Base-by-base conservation (phyloP, 306 rosid genomes). In the Trifolium fragiferum region DNA sequence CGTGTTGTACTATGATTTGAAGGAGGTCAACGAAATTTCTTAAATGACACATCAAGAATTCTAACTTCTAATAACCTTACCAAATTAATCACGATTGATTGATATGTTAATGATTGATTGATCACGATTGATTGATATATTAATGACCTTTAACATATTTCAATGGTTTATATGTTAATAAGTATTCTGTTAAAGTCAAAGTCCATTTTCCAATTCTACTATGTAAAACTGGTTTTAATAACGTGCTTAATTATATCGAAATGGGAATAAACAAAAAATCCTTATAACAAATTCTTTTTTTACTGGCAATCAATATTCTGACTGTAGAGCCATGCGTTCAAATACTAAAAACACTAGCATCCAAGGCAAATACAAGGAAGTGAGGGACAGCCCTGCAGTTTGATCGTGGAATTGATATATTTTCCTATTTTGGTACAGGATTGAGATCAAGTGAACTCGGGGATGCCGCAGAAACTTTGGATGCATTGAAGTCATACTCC, bases 191-290 rank as follows among this genome's bases (percentile, higher is more conserved):
- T n/a, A n/a, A n/a, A n/a, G n/a, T n/a, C n/a, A n/a, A n/a, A n/a
- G n/a, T n/a, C n/a, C n/a, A n/a, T n/a, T n/a, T n/a, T n/a, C n/a
- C n/a, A n/a, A n/a, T n/a, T n/a, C n/a, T n/a, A n/a, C n/a, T n/a
- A n/a, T n/a, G n/a, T n/a, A n/a, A n/a, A n/a, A n/a, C n/a, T n/a
- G n/a, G n/a, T n/a, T n/a, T n/a, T n/a, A n/a, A n/a, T n/a, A n/a
- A n/a, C n/a, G n/a, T n/a, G n/a, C n/a, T n/a, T n/a, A n/a, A n/a
- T n/a, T n/a, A n/a, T n/a, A n/a, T n/a, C n/a, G n/a, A n/a, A n/a
- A n/a, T n/a, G n/a, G n/a, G n/a, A n/a, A n/a, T n/a, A n/a, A n/a
- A 72, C 19, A 49, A 68, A 35, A 62, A 73, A 58, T 64, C 68
- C 63, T 58, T 41, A 7, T 62, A 69, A 64, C 37, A 21, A 62